Evolutionary conservation across 352 stramenopile species (phyloP).

Genomic region (Phytopythium cucurbitacearum): DNA sequence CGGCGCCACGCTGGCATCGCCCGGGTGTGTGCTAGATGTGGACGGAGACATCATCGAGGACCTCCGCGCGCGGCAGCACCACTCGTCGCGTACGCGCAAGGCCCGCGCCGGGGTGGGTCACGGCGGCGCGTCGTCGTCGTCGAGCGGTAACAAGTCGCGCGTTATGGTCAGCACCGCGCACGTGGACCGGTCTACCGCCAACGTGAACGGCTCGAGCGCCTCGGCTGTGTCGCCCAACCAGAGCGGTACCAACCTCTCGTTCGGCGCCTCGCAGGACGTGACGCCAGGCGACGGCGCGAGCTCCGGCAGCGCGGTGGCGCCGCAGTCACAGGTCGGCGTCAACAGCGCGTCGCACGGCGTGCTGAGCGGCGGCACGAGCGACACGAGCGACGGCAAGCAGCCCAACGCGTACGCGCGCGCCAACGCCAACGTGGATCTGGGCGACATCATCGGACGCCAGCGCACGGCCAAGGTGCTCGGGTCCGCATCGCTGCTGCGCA

Average conservation of each 20-base stretch:
- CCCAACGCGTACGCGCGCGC: constrained; percentile 54
- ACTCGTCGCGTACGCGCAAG: constrained; percentile 17
- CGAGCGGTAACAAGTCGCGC: constrained; percentile 39
- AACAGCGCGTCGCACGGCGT: constrained; percentile 39
- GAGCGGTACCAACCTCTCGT: constrained; percentile 44
- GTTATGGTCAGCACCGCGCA: constrained; percentile 18
- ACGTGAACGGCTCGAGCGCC: constrained; percentile 27
- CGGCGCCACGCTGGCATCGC: constrained; percentile 61
- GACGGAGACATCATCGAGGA: constrained; percentile 79
- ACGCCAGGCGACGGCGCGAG: constrained; percentile 18
- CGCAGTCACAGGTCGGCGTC: constrained; percentile 36
- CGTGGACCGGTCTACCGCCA: constrained; percentile 29
- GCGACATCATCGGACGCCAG: constrained; percentile 64
- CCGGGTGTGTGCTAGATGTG: constrained; percentile 73
- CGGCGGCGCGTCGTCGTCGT: constrained; percentile 5
- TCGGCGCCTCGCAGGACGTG: constrained; percentile 43
- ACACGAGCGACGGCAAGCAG: constrained; percentile 38
- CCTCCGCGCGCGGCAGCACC: constrained; percentile 47
- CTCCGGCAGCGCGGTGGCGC: constrained; percentile 27
- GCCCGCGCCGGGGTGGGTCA: constrained; percentile 10
- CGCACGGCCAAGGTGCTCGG: constrained; percentile 58
- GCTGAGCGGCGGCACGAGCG: constrained; percentile 26
- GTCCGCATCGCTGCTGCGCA: constrained; percentile 53
- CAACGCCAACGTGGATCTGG: constrained; percentile 74
- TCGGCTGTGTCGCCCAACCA: constrained; percentile 37